Evolutionary conservation across 2,329 filamentous ascomycete genomes (phyloP).

Genomic region (Xylariaceae sp.): DNA sequence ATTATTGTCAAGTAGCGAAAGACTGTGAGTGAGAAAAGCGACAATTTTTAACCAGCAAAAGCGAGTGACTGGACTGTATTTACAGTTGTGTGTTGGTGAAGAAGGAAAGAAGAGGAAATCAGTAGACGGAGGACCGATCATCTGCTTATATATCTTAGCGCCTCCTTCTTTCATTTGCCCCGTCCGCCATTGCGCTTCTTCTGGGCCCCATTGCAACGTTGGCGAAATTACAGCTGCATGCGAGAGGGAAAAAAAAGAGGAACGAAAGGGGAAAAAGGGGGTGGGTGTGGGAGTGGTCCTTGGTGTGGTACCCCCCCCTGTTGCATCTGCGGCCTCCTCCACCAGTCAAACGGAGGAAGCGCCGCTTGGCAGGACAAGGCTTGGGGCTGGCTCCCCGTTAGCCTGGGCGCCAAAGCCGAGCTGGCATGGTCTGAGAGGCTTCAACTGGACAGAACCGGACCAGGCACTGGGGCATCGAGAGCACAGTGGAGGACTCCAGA

Average conservation of each 20-base stretch:
- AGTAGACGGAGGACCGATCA: slow-evolving; percentile 7
- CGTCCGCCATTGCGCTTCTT: slow-evolving; percentile 1
- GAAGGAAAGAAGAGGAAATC: slow-evolving; percentile 5
- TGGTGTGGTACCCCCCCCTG: no score
- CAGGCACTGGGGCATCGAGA: neutral
- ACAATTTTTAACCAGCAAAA: slow-evolving; percentile 16
- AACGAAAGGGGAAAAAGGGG: slow-evolving; percentile 1
- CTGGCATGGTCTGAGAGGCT: slow-evolving; percentile 5
- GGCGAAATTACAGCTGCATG: slow-evolving; percentile 17
- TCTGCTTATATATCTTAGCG: slow-evolving; percentile 21
- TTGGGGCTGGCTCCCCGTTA: neutral
- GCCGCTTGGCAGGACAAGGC: slow-evolving; percentile 11
- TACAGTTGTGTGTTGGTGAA: slow-evolving; percentile 14
- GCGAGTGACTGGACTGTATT: slow-evolving; percentile 20
- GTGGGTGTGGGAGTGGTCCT: slow-evolving; percentile 11
- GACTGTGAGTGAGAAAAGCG: slow-evolving; percentile 15
- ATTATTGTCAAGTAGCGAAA: slow-evolving; percentile 18
- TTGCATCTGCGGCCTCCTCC: neutral
- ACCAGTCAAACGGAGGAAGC: slow-evolving; percentile 6
- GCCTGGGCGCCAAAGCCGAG: slow-evolving; percentile 8
- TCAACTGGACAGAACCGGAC: neutral
- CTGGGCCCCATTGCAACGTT: slow-evolving; percentile 16
- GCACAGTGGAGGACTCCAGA: no score
- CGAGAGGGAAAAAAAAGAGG: neutral
- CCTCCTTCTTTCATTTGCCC: slow-evolving; percentile 15